phyloP scores from a whole-genome alignment of 768 basidiomycete species.

The Russula lepida region DNA sequence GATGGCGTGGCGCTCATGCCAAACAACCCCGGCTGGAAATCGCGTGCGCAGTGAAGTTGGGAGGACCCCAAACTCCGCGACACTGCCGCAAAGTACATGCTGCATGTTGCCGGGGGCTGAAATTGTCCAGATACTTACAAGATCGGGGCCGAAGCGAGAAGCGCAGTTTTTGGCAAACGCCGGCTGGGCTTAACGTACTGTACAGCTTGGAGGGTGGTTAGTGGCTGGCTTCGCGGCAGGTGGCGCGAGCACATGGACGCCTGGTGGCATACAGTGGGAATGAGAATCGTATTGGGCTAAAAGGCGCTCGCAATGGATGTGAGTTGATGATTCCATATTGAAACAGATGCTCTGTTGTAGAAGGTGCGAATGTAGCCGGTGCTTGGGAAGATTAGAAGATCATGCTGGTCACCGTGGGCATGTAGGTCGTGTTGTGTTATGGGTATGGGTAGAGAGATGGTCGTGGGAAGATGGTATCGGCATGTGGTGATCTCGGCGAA shows the following conservation, averaged over 20 bases:
- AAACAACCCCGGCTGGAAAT: conserved; percentile 17
- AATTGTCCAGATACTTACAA: neutral
- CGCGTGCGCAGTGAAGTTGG: conserved; percentile 4
- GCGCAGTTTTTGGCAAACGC: conserved; percentile 2
- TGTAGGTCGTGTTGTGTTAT: conserved; percentile 4
- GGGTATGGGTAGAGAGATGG: neutral
- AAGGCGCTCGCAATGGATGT: conserved; percentile 8
- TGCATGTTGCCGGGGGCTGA: neutral
- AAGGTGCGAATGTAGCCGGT: conserved; percentile 8
- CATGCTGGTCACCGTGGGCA: conserved; percentile 3
- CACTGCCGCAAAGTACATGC: conserved; percentile 9
- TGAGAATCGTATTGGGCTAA: conserved; percentile 9
- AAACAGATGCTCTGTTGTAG: conserved; percentile 3
- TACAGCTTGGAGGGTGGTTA: conserved; percentile 1
- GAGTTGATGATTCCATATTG: conserved; percentile 5
- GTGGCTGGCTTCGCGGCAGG: conserved; percentile 14
- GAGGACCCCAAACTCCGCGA: conserved; percentile 20
- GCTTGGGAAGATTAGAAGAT: conserved; percentile 14
- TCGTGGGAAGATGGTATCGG: conserved; percentile 19
- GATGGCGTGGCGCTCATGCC: conserved; percentile 17
- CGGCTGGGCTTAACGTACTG: conserved; percentile 9
- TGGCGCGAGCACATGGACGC: conserved; percentile 18
- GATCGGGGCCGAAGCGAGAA: conserved; percentile 5
- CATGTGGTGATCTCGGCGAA: conserved; percentile 14
- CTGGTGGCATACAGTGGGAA: conserved; percentile 20